Evolutionary conservation across 176 grass and related monocot species (phyloP).

Genomic region (Hsuehochloa calcarea): DNA sequence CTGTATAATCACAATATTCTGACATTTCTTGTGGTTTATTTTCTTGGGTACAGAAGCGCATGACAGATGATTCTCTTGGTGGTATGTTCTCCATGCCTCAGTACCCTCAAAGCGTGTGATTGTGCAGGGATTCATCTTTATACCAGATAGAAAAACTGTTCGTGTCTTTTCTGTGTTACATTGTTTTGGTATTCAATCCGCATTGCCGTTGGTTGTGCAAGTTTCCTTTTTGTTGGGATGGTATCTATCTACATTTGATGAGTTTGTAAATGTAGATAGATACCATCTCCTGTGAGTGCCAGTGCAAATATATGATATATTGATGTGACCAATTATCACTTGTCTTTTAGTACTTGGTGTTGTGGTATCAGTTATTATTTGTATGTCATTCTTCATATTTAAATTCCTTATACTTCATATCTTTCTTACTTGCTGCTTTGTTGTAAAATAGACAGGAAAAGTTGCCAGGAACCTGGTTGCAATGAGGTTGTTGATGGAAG

Average conservation of each 20-base stretch:
- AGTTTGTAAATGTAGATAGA: neutral
- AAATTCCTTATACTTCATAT: neutral
- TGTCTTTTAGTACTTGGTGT: neutral
- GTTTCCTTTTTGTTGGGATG: conserved; percentile 7
- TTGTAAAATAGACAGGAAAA: conserved; percentile 26
- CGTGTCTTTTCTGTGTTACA: neutral
- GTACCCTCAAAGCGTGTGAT: conserved; percentile 4
- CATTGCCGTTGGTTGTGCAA: neutral
- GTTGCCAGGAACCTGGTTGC: conserved; percentile 45
- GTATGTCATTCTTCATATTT: neutral
- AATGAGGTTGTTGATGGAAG: conserved; percentile 17
- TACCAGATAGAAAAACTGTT: neutral
- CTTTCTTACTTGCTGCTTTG: conserved; percentile 27
- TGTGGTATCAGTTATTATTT: neutral
- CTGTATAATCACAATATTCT: conserved; percentile 13
- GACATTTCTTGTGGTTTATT: neutral
- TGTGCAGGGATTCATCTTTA: neutral
- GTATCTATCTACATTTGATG: neutral
- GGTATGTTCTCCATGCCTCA: conserved; percentile 36
- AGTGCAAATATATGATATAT: conserved; percentile 9
- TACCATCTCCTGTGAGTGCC: neutral
- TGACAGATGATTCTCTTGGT: conserved; percentile 31
- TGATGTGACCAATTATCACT: conserved; percentile 1
- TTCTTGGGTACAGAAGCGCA: conserved; percentile 27
- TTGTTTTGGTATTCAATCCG: neutral